Evolutionary conservation across 2,329 filamentous ascomycete species (phyloP).

Genomic region (Elsinoe australis): DNA sequence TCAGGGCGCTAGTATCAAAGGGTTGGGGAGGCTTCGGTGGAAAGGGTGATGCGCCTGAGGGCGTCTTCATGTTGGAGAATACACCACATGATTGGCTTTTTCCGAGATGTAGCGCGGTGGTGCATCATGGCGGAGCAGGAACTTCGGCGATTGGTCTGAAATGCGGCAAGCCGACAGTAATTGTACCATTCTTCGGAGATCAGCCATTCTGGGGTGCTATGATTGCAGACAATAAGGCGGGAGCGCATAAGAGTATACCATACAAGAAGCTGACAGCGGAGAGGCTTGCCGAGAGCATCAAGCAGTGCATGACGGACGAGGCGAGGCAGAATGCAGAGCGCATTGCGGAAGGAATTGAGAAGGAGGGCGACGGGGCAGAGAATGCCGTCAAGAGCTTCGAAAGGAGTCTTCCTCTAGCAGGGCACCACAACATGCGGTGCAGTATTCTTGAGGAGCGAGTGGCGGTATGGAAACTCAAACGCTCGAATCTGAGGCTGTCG

Average conservation of each 20-base stretch:
- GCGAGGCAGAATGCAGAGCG: conserved; percentile 50
- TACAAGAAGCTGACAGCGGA: conserved; percentile 60
- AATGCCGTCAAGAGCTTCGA: conserved; percentile 65
- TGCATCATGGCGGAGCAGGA: conserved; percentile 72
- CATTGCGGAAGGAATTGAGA: conserved; percentile 56
- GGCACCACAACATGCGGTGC: conserved; percentile 51
- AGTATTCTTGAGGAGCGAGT: conserved; percentile 55
- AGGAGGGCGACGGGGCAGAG: conserved; percentile 59
- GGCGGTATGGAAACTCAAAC: conserved; percentile 59
- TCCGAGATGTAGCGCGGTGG: conserved; percentile 55
- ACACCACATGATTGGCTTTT: conserved; percentile 74
- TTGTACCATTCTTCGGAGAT: conserved; percentile 73
- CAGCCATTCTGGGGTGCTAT: conserved; percentile 72
- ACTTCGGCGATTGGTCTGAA: conserved; percentile 69
- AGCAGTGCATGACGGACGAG: conserved; percentile 56
- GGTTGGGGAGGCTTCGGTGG: conserved; percentile 67
- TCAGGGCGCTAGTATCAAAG: conserved; percentile 64
- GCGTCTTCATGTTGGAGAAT: conserved; percentile 65
- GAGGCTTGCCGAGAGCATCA: conserved; percentile 62
- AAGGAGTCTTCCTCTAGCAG: conserved; percentile 46
- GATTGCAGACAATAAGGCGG: conserved; percentile 56
- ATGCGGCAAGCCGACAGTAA: conserved; percentile 64
- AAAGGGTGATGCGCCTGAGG: conserved; percentile 50
- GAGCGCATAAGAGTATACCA: conserved; percentile 55
- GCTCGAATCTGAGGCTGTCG: conserved; percentile 53